These are phyloP conservation scores for Tetratostichococcus sp. DNA, from an alignment of 139 green algal species.

Conservation along the genomic window DNA sequence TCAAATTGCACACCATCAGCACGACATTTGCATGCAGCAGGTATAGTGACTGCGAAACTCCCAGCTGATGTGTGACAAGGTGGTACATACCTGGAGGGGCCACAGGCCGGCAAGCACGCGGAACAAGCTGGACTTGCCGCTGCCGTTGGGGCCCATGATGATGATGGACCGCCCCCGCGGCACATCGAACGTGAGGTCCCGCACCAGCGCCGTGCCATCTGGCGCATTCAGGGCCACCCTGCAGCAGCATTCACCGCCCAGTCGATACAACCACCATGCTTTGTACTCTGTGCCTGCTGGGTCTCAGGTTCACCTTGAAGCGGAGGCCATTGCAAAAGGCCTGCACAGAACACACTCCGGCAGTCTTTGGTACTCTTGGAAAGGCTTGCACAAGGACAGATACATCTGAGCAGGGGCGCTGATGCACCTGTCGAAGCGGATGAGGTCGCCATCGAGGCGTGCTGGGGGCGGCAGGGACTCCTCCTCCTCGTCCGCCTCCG, in stretches of 20 bases:
- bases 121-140: slow-evolving; percentile 80
- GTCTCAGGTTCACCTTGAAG: no score
- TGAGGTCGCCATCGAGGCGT: slow-evolving; percentile 29
- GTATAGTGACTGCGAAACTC: no score
- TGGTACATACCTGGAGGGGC: slow-evolving; percentile 81
- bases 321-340: no score
- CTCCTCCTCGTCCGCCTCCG: slow-evolving; percentile 1
- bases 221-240: slow-evolving; percentile 81
- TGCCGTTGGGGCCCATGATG: slow-evolving; percentile 89
- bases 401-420: no score
- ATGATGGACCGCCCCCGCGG: slow-evolving; percentile 57
- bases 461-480: slow-evolving; percentile 24
- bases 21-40: no score
- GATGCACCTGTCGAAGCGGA: slow-evolving; percentile 43
- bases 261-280: no score
- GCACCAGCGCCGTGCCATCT: slow-evolving; percentile 76
- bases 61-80: no score
- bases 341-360: no score
- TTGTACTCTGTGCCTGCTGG: no score
- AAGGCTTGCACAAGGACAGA: no score
- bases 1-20: no score
- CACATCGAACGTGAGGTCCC: slow-evolving; percentile 78
- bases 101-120: slow-evolving; percentile 83
- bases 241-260: slow-evolving; percentile 6
- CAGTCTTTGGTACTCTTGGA: no score